Evolutionary conservation across 2,329 filamentous ascomycete species (phyloP).

Genomic region (Penicillium occitanis): DNA sequence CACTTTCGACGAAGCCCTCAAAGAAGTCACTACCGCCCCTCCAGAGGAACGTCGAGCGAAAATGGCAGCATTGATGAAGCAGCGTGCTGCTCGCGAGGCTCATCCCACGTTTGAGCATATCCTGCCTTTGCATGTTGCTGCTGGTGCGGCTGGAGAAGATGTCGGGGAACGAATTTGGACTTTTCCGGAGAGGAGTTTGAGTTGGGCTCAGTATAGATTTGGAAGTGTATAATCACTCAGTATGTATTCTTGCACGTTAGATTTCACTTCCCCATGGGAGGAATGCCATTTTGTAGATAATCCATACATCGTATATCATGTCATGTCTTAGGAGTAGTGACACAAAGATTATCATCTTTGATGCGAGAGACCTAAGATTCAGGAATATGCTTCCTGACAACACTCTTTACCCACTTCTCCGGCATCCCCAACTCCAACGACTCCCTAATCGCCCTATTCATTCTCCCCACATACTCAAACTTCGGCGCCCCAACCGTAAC

Average conservation of each 20-base stretch:
- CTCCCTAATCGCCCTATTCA: slow-evolving; percentile 46
- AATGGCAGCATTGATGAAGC: slow-evolving; percentile 49
- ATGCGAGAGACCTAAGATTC: not conserved
- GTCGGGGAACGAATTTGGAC: slow-evolving; percentile 51
- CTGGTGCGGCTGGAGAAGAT: slow-evolving; percentile 56
- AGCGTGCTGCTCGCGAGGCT: slow-evolving; percentile 58
- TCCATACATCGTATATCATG: not conserved
- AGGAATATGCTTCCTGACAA: slow-evolving; percentile 33
- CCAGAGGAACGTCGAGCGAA: slow-evolving; percentile 45
- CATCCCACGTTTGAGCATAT: slow-evolving; percentile 66
- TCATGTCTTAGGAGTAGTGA: too few species aligned
- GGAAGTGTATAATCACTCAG: slow-evolving; percentile 28
- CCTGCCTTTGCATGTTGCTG: slow-evolving; percentile 59
- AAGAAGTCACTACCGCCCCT: slow-evolving; percentile 58
- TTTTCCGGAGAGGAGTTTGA: slow-evolving; percentile 52
- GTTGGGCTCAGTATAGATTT: slow-evolving; percentile 58
- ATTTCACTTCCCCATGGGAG: not conserved
- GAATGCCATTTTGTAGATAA: not conserved
- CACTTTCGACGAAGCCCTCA: slow-evolving; percentile 67
- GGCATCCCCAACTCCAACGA: slow-evolving; percentile 38
- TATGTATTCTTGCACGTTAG: not conserved
- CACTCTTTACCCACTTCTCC: slow-evolving; percentile 36
- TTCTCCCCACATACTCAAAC: slow-evolving; percentile 42
- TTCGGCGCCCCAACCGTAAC: slow-evolving; percentile 35
- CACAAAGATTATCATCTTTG: not conserved